Evolutionary conservation across 352 stramenopile genomes (phyloP), one percentile per base, ranked within the genome.

Genomic region (Phytophthora rubi): DNA sequence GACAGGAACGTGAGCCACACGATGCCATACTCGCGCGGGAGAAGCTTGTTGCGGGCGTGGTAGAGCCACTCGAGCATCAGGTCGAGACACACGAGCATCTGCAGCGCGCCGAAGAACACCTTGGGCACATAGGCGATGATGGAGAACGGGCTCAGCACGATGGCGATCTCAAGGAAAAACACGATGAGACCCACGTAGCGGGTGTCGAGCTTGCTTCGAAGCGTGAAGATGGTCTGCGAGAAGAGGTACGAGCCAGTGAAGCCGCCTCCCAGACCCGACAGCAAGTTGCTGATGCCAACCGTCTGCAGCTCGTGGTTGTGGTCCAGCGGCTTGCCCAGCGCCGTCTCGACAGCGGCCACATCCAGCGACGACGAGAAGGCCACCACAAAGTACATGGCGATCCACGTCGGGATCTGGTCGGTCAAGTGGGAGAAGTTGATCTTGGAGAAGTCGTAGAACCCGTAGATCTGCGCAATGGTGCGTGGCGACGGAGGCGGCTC

Each of bases 241-340:
- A 99, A 99, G 70, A 99, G 99, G 79, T 99, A 99, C 26, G 88
- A 98, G 6, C 98, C 98, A 5, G 97, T 99, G 74, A 99, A 99
- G 44, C 98, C 98, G 18, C 98, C 97, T 0, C 90, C 92, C 39
- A 99, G 54, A 5, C 98, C 98, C 28, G 92, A 98, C 13, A 99
- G 71, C 16, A 99, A 79, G 80, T 99, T 99, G 49, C 91, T 98
- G 26, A 98, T 81, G 1, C 98, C 98, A 6, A 99, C 97, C 30
- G 94, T 98, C 60, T 96, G 88, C 15, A 98, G 77, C 55, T 99
- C 98, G 68, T 96, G 80, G 79, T 99, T 98, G 84, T 99, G 98
- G 73, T 99, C 86, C 16, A 99, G 82, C 1, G 95, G 90, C 53
- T 89, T 83, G 35, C 94, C 96, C 23, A 99, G 73, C 73, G 98